Conservation (phyloP, 495 filamentous ascomycete genomes). For the Xylaria longipes region DNA sequence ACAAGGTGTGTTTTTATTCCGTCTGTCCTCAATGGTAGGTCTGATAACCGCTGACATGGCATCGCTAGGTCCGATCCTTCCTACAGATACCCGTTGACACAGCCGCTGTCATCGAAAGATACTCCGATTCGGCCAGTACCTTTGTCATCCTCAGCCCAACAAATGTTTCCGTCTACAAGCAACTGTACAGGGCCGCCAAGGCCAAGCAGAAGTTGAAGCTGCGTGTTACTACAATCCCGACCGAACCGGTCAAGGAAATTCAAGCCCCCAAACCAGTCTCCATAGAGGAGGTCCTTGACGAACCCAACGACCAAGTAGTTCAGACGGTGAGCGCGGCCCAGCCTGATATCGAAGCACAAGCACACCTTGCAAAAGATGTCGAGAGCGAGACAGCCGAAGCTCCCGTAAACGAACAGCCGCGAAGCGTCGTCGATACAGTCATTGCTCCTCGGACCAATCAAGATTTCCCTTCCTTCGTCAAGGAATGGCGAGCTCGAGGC, state of each 20-base stretch:
- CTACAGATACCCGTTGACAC: slow-evolving; percentile 73
- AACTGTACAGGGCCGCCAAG: slow-evolving; percentile 95
- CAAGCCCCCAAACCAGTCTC: slow-evolving; percentile 48
- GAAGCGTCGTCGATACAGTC: slow-evolving; percentile 26
- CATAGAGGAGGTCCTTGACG: slow-evolving; percentile 50
- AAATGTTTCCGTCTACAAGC: slow-evolving; percentile 89
- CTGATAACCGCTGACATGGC: slow-evolving; percentile 31
- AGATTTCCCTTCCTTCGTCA: slow-evolving; percentile 34
- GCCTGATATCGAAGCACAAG: background rate
- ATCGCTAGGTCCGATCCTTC: slow-evolving; percentile 71
- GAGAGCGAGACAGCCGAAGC: slow-evolving; percentile 21
- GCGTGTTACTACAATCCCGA: slow-evolving; percentile 62
- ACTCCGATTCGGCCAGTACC: slow-evolving; percentile 87
- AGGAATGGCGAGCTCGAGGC: slow-evolving; percentile 33
- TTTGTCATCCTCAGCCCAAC: slow-evolving; percentile 79
- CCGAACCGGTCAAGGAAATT: slow-evolving; percentile 32
- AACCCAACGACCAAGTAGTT: too few relatives aligned
- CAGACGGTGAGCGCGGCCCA: background rate
- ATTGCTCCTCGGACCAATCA: slow-evolving; percentile 32
- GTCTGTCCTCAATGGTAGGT: background rate
- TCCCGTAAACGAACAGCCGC: background rate
- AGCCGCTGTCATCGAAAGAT: slow-evolving; percentile 84
- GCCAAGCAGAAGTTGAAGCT: slow-evolving; percentile 98
- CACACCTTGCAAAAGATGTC: slow-evolving; percentile 4
- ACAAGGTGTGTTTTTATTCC: slow-evolving; percentile 73